phyloP scores from a whole-genome alignment of 78 protist species.

The Chrysochromulina parva region DNA sequence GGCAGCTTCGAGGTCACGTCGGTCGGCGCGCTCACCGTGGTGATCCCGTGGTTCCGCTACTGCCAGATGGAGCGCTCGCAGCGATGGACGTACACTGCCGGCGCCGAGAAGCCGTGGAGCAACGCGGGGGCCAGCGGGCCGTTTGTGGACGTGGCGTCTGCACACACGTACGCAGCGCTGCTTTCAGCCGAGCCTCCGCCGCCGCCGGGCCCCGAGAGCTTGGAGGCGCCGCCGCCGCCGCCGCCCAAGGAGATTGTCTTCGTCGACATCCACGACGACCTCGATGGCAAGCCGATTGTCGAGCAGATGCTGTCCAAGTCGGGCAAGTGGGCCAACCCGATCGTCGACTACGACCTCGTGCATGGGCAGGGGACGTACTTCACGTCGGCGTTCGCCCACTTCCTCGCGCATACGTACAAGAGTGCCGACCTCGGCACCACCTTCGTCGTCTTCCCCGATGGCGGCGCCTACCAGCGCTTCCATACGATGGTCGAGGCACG shows the following conservation, averaged over 20 bases:
- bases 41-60: background rate
- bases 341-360: background rate
- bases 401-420: background rate
- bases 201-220: too few relatives aligned
- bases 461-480: conserved; percentile 19
- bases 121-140: background rate
- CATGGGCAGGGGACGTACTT: background rate
- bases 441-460: conserved; percentile 5
- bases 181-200: background rate
- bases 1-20: background rate
- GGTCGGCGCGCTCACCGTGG: background rate
- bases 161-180: background rate
- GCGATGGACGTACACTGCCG: background rate
- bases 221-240: background rate
- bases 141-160: conserved; percentile 11
- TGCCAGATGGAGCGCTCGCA: conserved; percentile 27
- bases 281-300: background rate
- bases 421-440: background rate
- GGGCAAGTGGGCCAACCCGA: background rate
- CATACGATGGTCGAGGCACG: background rate
- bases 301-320: background rate
- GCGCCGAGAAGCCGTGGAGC: background rate
- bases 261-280: conserved; percentile 9
- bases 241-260: background rate
- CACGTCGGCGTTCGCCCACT: background rate